Evolutionary conservation across 1,284 basidiomycete genomes (phyloP), one percentile per base, ranked within the genome.

Genomic region (Wolfiporia cocos): DNA sequence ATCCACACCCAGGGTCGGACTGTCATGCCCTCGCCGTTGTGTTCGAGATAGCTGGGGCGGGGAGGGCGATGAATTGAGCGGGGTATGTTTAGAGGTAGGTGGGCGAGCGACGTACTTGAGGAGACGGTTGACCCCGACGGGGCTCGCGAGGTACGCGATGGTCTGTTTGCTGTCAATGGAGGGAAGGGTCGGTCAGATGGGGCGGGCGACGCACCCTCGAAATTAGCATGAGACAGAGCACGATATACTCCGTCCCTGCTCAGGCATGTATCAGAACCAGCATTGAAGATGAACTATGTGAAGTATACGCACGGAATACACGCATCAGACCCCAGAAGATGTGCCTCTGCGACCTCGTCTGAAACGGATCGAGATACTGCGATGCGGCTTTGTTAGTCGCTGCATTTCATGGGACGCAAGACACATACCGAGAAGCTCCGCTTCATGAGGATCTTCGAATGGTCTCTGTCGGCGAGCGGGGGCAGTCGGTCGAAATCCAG

Each of bases 1-100:
- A 85, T 71, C 81, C 83, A 86, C 10, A 83, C 68, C 71, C 64
- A 70, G 0, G 73, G 70, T 6, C 62, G 54, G 32, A 72, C 58
- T 2, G 52, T 46, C 0, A 66, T 57, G 7, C 54, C 62, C 19
- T 66, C 49, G 3, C 68, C 69, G 12, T 61, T 58, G 3, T 51
- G 60, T 48, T 75, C 65, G 9, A 78, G 53, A 49, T 74, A 76
- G 18, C 61, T 65, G 35, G 11, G 14, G 14, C 10, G 7, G 3
- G 11, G 14, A 6, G 12, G 29, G n/a, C n/a, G 5, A 14, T 15
- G 19, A n/a, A 15, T 21, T 31, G 19, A 36, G 20, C 23, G 10
- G 4, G 17, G 31, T 2, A 15, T n/a, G 26, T 5, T 12, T 26
- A 9, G 14, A 7, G 9, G 9, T 24, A 1, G 5, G 5, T 2